Evolutionary conservation across 257 asterid species (phyloP).

Genomic region (Plantago elongata): DNA sequence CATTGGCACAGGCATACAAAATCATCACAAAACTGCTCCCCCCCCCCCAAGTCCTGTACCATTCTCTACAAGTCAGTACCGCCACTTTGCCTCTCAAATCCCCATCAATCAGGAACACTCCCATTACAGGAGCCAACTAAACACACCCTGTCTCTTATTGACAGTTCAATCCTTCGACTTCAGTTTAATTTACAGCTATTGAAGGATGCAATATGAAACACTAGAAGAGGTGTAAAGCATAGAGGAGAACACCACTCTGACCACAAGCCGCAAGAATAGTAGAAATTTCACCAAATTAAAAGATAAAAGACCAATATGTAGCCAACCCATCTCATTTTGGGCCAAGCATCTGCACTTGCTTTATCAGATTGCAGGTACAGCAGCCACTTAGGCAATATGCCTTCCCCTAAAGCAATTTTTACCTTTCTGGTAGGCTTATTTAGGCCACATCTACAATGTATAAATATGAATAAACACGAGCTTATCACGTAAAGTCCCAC

Average conservation of each 20-base stretch:
- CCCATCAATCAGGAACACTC: neutral
- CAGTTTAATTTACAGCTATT: too few species aligned
- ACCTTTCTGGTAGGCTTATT: neutral
- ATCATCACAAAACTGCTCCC: neutral
- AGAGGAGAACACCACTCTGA: neutral
- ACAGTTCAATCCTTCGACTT: neutral
- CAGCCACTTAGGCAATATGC: neutral
- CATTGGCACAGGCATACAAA: neutral
- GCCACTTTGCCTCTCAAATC: neutral
- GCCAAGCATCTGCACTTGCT: conserved; percentile 9
- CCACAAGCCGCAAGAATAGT: neutral
- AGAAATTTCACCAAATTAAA: conserved; percentile 11
- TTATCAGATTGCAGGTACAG: neutral
- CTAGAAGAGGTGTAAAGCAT: neutral
- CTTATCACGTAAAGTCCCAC: conserved; percentile 8
- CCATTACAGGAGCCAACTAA: neutral
- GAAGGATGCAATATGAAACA: conserved; percentile 8
- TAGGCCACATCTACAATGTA: neutral
- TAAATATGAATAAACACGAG: conserved; percentile 10
- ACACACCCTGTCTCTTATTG: neutral
- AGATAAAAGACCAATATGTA: neutral
- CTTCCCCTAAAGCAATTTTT: neutral
- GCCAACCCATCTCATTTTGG: conserved; percentile 1
- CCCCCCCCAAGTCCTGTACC: neutral
- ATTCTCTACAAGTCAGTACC: neutral